phyloP scores from a whole-genome alignment of 2,329 filamentous ascomycete species.

The Parasarocladium wereldwijsianum region DNA sequence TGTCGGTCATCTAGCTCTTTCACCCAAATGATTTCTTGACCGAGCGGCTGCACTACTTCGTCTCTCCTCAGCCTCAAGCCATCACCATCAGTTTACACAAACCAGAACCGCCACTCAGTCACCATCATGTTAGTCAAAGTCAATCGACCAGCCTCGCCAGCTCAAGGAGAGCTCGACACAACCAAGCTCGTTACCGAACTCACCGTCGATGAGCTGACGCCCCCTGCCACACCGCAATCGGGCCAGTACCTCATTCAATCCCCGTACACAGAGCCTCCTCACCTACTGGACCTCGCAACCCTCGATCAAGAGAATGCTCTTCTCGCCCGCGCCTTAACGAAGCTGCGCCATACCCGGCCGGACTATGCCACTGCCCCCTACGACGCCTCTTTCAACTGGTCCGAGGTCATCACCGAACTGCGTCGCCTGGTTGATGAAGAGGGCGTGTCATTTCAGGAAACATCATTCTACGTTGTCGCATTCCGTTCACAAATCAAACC shows the following conservation, averaged over 20 bases:
- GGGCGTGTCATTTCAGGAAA: slow-evolving; percentile 39
- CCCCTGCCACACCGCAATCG: neutral
- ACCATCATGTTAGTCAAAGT: too few species aligned
- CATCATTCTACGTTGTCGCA: slow-evolving; percentile 68
- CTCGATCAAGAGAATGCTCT: slow-evolving; percentile 52
- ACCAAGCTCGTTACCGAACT: slow-evolving; percentile 11
- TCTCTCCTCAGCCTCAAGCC: too few species aligned
- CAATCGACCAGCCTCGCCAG: too few species aligned
- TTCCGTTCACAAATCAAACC: slow-evolving; percentile 63
- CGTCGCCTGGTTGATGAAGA: slow-evolving; percentile 28
- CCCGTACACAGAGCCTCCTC: slow-evolving; percentile 56
- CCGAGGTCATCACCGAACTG: slow-evolving; percentile 43
- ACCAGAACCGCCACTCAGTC: too few species aligned
- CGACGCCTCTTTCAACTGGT: slow-evolving; percentile 64
- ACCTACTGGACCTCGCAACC: slow-evolving; percentile 57
- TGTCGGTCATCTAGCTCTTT: too few species aligned
- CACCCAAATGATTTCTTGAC: too few species aligned
- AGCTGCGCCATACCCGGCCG: slow-evolving; percentile 43
- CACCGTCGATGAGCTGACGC: slow-evolving; percentile 12
- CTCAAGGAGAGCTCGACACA: too few species aligned
- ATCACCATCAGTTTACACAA: too few species aligned
- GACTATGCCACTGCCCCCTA: slow-evolving; percentile 72
- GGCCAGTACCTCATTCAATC: slow-evolving; percentile 44
- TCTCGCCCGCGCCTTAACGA: slow-evolving; percentile 55
- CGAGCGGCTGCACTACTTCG: too few species aligned